Conservation (phyloP, 345 rosid genomes). For the Eucalyptus guilfoylei region DNA sequence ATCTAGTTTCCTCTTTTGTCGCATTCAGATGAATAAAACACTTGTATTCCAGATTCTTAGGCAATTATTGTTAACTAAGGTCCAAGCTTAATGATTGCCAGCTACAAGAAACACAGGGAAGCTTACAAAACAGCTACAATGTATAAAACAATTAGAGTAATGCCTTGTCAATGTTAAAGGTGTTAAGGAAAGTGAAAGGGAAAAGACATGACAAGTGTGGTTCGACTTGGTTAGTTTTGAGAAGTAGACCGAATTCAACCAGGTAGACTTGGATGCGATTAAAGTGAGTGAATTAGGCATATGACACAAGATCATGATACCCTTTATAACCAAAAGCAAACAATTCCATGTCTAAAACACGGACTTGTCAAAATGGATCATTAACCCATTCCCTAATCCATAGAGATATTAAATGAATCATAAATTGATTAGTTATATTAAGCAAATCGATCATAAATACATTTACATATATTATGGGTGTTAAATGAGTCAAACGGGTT, state of each 20-base stretch:
- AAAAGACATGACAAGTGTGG: neutral
- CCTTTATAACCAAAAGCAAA: neutral
- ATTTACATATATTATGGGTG: too few species aligned
- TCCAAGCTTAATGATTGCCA: too few species aligned
- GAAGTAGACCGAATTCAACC: too few species aligned
- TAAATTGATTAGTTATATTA: too few species aligned
- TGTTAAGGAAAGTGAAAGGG: neutral
- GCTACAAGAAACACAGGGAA: neutral
- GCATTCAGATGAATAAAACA: too few species aligned
- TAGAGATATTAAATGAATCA: too few species aligned
- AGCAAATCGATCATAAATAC: too few species aligned
- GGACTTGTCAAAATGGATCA: rapidly evolving
- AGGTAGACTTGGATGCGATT: neutral
- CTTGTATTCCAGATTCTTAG: too few species aligned
- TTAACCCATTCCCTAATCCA: too few species aligned
- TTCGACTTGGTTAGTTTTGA: neutral
- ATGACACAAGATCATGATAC: neutral
- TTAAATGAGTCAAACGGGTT: too few species aligned
- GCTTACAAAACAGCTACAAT: neutral
- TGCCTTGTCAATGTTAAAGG: neutral
- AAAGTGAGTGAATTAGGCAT: neutral
- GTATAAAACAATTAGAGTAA: neutral
- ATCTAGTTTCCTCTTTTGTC: too few species aligned
- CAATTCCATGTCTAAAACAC: neutral
- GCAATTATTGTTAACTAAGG: too few species aligned